phyloP scores from a whole-genome alignment of 1,284 basidiomycete genomes.

The Butyriboletus appendiculatus region DNA sequence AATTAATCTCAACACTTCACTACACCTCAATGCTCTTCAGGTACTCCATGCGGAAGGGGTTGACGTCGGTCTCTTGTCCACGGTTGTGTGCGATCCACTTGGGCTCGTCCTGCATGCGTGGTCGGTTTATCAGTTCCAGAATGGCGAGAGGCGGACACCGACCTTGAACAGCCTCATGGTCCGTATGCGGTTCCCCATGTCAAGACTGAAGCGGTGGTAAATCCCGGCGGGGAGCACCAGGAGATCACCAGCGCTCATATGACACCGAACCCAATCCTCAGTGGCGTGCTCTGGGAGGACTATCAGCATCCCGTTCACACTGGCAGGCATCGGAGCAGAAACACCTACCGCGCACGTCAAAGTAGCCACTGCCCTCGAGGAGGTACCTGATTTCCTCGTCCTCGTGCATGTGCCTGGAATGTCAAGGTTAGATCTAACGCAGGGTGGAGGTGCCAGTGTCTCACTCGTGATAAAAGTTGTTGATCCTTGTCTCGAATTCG shows the following conservation, averaged over 20 bases:
- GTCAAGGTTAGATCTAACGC: conserved; percentile 30
- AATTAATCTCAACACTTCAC: too few relatives aligned
- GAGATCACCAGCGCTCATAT: conserved; percentile 68
- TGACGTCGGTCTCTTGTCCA: conserved; percentile 57
- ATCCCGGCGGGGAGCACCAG: conserved; percentile 75
- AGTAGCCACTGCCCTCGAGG: conserved; percentile 77
- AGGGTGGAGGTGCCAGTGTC: conserved; percentile 6
- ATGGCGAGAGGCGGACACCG: conserved; percentile 1
- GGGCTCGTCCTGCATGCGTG: conserved; percentile 71
- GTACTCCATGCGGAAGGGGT: conserved; percentile 62
- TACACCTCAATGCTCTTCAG: conserved; percentile 46
- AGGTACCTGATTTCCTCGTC: conserved; percentile 90
- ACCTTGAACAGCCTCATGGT: conserved; percentile 80
- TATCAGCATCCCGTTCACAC: conserved; percentile 40
- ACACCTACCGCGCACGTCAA: conserved; percentile 73
- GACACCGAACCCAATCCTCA: conserved; percentile 73
- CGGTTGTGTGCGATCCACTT: conserved; percentile 83
- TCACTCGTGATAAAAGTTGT: conserved; percentile 78
- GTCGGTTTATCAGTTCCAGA: neutral
- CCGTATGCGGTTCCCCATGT: conserved; percentile 63
- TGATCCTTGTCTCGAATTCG: conserved; percentile 74
- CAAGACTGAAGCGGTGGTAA: conserved; percentile 84
- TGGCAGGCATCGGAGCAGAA: neutral
- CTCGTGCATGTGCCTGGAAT: conserved; percentile 76
- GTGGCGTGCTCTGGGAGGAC: conserved; percentile 56